These are phyloP conservation scores for Microstegium vimineum DNA, from an alignment of 176 grass and related monocot genomes.

Conservation along the genomic window DNA sequence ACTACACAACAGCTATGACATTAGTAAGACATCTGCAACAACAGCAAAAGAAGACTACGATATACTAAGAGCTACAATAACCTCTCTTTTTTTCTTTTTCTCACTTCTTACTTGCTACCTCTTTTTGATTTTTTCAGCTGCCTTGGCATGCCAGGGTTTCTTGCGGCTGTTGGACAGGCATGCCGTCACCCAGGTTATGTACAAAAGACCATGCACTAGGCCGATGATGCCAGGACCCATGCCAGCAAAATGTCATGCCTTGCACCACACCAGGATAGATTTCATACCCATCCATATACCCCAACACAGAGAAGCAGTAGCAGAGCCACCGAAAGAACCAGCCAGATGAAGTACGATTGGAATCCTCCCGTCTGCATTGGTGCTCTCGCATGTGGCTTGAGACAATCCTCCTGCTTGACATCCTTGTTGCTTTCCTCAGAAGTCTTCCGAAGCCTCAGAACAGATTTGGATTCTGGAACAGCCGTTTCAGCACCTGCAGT, in stretches of 20 bases:
- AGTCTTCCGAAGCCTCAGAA: conserved; percentile 34
- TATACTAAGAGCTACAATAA: conserved; percentile 19
- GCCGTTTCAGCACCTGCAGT: neutral
- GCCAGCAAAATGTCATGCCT: neutral
- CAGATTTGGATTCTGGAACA: conserved; percentile 40
- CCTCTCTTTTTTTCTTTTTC: neutral
- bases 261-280: neutral
- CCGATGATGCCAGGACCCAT: neutral
- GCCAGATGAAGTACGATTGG: conserved; percentile 33
- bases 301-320: conserved; percentile 43
- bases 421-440: conserved; percentile 23
- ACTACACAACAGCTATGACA: conserved; percentile 29
- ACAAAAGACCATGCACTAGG: neutral
- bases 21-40: neutral
- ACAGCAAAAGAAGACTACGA: conserved; percentile 22
- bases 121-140: conserved; percentile 13
- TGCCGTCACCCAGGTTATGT: conserved; percentile 13
- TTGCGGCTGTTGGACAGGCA: neutral
- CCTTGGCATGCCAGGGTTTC: neutral
- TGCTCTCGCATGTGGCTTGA: neutral
- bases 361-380: conserved; percentile 15
- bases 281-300: conserved; percentile 27
- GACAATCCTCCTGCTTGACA: conserved; percentile 20
- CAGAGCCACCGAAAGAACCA: conserved; percentile 36
- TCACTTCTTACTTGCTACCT: conserved; percentile 18